Evolutionary conservation across 2,329 filamentous ascomycete species (phyloP).

Genomic region (Paraconiothyrium brasiliense): DNA sequence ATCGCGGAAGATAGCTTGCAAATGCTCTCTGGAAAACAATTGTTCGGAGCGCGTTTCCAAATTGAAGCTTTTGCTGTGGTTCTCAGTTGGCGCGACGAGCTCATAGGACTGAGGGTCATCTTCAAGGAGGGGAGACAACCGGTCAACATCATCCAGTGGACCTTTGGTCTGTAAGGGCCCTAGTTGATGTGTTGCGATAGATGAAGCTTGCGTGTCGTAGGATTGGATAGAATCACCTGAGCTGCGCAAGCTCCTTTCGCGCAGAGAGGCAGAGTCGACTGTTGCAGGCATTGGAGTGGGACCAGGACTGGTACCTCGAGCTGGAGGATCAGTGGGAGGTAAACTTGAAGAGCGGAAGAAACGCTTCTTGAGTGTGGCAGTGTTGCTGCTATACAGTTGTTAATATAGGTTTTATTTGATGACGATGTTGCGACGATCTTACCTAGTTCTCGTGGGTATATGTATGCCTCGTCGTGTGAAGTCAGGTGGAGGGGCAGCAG

Average conservation of each 20-base stretch:
- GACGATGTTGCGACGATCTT: constrained; percentile 12
- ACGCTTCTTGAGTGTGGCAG: constrained; percentile 25
- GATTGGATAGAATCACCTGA: constrained; percentile 49
- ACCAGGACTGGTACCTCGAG: background rate
- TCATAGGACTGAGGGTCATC: constrained; percentile 65
- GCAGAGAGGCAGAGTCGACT: constrained; percentile 24
- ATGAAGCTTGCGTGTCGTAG: constrained; percentile 45
- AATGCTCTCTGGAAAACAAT: constrained; percentile 72
- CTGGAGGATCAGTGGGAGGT: background rate
- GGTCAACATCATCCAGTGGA: constrained; percentile 52
- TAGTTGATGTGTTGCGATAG: constrained; percentile 44
- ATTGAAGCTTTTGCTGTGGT: constrained; percentile 55
- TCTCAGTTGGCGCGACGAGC: constrained; percentile 56
- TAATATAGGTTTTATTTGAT: background rate
- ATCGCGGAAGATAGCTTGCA: constrained; percentile 71
- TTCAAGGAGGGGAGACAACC: constrained; percentile 59
- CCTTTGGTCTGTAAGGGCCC: constrained; percentile 57
- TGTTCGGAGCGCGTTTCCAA: constrained; percentile 72
- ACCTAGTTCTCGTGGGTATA: constrained; percentile 50
- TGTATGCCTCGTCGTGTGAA: constrained; percentile 49
- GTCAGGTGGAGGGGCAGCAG: constrained; percentile 43
- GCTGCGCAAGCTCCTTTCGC: constrained; percentile 27
- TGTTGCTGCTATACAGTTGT: constrained; percentile 28
- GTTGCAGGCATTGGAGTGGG: constrained; percentile 25
- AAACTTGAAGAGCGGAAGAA: constrained; percentile 28